phyloP scores from a whole-genome alignment of 257 asterid species.

The Plantago ovata region DNA sequence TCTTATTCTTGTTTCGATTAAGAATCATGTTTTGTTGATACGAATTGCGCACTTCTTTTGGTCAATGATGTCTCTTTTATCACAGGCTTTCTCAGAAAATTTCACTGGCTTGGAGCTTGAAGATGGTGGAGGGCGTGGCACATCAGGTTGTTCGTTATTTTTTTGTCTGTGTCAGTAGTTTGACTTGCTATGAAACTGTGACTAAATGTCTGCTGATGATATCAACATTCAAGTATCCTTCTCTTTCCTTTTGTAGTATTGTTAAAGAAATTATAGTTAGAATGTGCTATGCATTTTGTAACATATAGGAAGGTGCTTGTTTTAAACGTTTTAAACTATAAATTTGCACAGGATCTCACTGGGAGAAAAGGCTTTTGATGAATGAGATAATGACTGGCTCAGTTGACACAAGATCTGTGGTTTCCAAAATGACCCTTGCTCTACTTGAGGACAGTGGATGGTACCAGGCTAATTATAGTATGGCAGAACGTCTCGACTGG shows the following conservation, averaged over 20 bases:
- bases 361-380: slow-evolving; percentile 97
- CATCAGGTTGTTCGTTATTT: slow-evolving; percentile 57
- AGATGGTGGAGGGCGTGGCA: slow-evolving; percentile 99
- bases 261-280: no score
- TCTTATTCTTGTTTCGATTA: slow-evolving; percentile 9
- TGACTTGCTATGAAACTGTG: background rate
- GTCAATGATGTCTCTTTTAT: slow-evolving; percentile 6
- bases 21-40: background rate
- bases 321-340: slow-evolving; percentile 3
- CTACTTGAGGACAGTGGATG: slow-evolving; percentile 96
- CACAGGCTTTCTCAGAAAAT: slow-evolving; percentile 85
- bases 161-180: background rate
- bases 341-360: slow-evolving; percentile 74
- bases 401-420: slow-evolving; percentile 95
- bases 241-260: no score
- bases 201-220: background rate
- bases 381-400: slow-evolving; percentile 98
- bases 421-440: slow-evolving; percentile 93
- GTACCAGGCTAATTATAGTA: slow-evolving; percentile 89
- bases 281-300: no score
- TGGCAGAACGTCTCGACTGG: slow-evolving; percentile 95
- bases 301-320: background rate
- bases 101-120: slow-evolving; percentile 95
- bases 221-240: no score
- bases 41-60: background rate